Conservation (phyloP, 2,329 filamentous ascomycete genomes). For the Sclerotinia spermophila region DNA sequence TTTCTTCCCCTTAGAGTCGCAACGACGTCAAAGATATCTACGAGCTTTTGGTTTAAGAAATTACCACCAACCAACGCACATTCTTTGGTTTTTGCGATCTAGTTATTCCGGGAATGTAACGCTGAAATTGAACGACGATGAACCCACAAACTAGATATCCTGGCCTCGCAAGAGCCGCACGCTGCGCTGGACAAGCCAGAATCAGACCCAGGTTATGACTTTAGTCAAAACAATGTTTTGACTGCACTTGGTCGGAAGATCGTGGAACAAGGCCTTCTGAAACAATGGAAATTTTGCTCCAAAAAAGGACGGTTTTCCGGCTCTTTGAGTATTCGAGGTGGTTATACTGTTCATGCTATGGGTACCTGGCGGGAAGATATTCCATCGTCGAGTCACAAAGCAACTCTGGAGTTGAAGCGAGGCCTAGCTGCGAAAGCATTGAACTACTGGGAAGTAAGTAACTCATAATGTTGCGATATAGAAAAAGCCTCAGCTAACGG, state of each 20-base stretch:
- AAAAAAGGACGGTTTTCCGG: background rate
- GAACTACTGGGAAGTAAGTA: background rate
- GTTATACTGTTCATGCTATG: background rate
- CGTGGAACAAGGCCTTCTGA: background rate
- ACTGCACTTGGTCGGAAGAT: background rate
- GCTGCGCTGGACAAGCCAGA: background rate
- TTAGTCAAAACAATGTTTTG: background rate
- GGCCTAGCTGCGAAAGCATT: background rate
- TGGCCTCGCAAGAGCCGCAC: background rate
- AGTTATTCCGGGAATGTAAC: background rate
- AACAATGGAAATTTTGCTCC: background rate
- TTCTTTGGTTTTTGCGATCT: background rate
- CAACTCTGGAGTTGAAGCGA: background rate
- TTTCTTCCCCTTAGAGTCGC: background rate
- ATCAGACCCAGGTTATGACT: background rate
- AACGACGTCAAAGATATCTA: background rate
- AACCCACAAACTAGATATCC: accelerated
- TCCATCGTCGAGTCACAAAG: background rate
- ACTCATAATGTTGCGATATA: background rate
- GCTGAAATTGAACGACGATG: background rate
- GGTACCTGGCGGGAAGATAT: background rate
- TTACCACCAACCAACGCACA: background rate
- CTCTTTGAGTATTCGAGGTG: background rate
- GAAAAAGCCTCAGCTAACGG: background rate
- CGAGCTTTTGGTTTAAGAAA: background rate